These are phyloP conservation scores for Prinsepia uniflora DNA, from an alignment of 306 rosid species.

Conservation along the genomic window DNA sequence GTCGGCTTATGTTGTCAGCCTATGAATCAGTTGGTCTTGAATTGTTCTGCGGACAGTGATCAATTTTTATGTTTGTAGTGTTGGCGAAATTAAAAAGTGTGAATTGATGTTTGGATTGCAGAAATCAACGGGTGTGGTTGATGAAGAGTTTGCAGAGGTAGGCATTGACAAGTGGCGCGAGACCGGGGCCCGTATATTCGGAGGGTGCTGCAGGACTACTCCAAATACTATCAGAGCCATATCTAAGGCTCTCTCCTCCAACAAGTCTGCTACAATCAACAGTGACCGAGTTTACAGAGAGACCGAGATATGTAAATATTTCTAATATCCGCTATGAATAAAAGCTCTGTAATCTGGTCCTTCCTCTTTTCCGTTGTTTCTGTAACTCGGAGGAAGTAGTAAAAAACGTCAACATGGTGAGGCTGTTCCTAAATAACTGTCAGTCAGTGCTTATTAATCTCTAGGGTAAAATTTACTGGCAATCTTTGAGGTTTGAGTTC, in stretches of 20 bases:
- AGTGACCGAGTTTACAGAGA: neutral
- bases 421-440: neutral
- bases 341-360: neutral
- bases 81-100: neutral
- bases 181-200: conserved; percentile 79
- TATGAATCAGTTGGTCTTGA: neutral
- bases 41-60: neutral
- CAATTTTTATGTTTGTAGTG: neutral
- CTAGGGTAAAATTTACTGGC: neutral
- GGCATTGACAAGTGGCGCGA: conserved; percentile 61
- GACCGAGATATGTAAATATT: neutral
- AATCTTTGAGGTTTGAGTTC: neutral
- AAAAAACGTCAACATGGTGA: neutral
- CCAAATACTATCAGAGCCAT: conserved; percentile 77
- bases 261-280: conserved; percentile 13
- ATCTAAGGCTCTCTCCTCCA: conserved; percentile 36
- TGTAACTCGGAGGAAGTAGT: neutral
- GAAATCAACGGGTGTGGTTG: conserved; percentile 47
- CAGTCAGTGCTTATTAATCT: neutral
- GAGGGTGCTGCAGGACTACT: conserved; percentile 94
- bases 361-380: neutral
- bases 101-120: conserved; percentile 23
- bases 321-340: conserved; percentile 7
- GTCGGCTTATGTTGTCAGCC: conserved; percentile 6
- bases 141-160: conserved; percentile 70